These are phyloP conservation scores for Lipomyces orientalis DNA, from an alignment of 805 yeast genomes.

Conservation along the genomic window DNA sequence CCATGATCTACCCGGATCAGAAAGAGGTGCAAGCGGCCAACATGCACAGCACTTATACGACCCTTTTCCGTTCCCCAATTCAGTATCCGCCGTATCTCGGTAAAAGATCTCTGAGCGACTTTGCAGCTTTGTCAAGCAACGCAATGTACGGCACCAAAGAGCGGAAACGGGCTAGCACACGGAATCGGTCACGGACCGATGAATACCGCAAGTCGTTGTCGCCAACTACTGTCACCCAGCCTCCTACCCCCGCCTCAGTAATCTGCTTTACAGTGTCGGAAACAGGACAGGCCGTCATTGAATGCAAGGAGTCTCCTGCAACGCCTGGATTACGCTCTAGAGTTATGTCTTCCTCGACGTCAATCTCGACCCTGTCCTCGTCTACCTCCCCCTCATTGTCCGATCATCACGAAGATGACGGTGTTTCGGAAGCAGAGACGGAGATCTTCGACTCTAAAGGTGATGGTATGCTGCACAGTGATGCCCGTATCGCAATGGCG, in stretches of 20 bases:
- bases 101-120: constrained; percentile 29
- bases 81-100: constrained; percentile 32
- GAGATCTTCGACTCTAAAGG: constrained; percentile 26
- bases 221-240: neutral
- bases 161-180: neutral
- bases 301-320: constrained; percentile 11
- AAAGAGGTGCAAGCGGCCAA: neutral
- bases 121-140: constrained; percentile 20
- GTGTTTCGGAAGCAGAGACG: constrained; percentile 33
- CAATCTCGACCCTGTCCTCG: constrained; percentile 19
- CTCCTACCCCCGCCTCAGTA: neutral
- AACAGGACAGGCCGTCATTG: constrained; percentile 27
- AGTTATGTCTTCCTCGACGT: constrained; percentile 11
- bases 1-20: constrained; percentile 19
- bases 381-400: constrained; percentile 11
- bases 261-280: constrained; percentile 23
- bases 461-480: constrained; percentile 7
- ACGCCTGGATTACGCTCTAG: constrained; percentile 11
- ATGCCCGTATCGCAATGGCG: constrained; percentile 35
- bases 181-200: neutral
- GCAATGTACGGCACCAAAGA: constrained; percentile 8
- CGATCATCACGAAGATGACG: constrained; percentile 7
- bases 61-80: constrained; percentile 29
- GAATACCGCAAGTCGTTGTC: neutral
- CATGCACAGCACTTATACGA: constrained; percentile 16